phyloP scores from a whole-genome alignment of 371 early-diverging fungal genomes.

The Apophysomyces variabilis region DNA sequence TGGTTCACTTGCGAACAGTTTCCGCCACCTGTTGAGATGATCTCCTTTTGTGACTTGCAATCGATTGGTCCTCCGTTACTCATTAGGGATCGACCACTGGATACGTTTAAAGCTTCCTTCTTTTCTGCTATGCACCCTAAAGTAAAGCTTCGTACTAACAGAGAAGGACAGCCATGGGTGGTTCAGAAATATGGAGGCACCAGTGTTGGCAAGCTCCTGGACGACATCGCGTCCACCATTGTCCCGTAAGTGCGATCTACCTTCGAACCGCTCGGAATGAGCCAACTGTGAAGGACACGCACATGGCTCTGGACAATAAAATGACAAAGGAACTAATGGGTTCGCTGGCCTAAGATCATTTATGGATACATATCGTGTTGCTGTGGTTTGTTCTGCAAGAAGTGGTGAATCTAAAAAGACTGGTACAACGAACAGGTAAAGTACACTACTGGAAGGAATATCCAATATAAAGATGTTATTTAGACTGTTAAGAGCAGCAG shows the following conservation, averaged over 20 bases:
- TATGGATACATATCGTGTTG: slow-evolving; percentile 61
- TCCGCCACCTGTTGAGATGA: not conserved
- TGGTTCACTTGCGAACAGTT: too few relatives aligned
- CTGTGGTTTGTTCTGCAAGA: slow-evolving; percentile 83
- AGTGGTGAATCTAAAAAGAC: slow-evolving; percentile 78
- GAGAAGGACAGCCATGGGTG: slow-evolving; percentile 58
- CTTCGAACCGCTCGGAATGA: not conserved
- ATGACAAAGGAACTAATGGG: not conserved
- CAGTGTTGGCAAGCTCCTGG: slow-evolving; percentile 82
- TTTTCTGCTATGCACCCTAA: not conserved
- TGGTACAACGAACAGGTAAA: slow-evolving; percentile 77
- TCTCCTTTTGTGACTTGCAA: slow-evolving; percentile 12
- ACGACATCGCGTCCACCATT: slow-evolving; percentile 60
- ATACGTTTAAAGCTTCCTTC: not conserved
- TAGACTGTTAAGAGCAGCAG: slow-evolving; percentile 70
- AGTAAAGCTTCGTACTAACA: slow-evolving; percentile 20
- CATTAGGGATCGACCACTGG: slow-evolving; percentile 8
- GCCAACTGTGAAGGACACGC: slow-evolving; percentile 1
- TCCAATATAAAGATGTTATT: not conserved
- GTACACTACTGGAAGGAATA: not conserved
- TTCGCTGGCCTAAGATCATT: slow-evolving; percentile 30
- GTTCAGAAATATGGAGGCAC: slow-evolving; percentile 93
- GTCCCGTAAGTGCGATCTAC: slow-evolving; percentile 50
- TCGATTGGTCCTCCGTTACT: not conserved
- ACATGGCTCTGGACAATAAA: not conserved